Evolutionary conservation across 805 yeast genomes (phyloP), one percentile per base, ranked within the genome.

Genomic region (Sungouiozyma intestinalis): DNA sequence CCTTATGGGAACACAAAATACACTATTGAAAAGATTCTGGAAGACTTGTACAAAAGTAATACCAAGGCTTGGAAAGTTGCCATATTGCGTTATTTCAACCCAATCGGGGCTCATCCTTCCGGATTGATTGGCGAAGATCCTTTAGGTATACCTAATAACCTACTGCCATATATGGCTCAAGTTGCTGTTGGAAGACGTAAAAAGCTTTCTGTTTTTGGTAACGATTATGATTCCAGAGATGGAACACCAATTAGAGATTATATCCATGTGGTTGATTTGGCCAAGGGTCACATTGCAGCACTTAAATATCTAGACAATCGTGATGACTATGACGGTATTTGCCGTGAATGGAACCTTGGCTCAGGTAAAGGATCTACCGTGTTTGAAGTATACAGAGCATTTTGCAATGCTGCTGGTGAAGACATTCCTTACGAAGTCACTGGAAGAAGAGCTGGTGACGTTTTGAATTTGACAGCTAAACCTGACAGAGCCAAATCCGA

Each of bases 201-300:
- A 34, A 75, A 79, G 55, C 69, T 82, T 43, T 62, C 61, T n/a
- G 76, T 84, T 3, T 84, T 79, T 54, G 92, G 92, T 41, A 67
- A 71, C 55, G 87, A 82, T 63, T 83, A 81, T 52, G 71, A 72
- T 38, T 71, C 82, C 35, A 74, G 75, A 45, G 90, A 82, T 62
- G 90, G 90, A 31, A 82, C 90, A 13, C 86, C 92, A 18, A 79
- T 83, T 41, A 71, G 92, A 49, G 94, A 84, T 59, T 84, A 85
- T 54, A 75, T 84, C 44, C 90, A 85, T 51, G 90, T 84, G 14
- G 76, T 81, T 43, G 94, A 84, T 57, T 72, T 84, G 45, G 87
- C 90, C 7, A 67, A 68, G 51, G 94, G 90, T 39, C 92, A 84
- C 51, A 65, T 82, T 44, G 76, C 86, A 21, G 86, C 90, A 3